Conservation (phyloP, 768 basidiomycete genomes). For the Crucibulum laeve region DNA sequence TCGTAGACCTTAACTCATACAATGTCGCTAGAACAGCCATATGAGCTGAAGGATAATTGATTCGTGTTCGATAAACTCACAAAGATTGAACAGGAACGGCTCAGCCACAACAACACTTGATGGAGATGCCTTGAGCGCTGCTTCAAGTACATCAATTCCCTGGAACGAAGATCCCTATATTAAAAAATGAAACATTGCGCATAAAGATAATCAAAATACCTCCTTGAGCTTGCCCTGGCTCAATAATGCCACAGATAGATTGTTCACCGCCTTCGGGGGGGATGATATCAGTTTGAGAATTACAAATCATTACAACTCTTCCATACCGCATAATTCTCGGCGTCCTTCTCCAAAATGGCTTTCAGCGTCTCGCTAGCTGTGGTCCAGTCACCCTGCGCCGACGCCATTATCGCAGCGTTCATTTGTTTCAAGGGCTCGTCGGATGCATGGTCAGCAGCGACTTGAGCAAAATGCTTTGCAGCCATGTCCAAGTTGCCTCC, state of each 20-base stretch:
- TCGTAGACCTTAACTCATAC: slow-evolving; percentile 75
- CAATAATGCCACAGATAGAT: slow-evolving; percentile 67
- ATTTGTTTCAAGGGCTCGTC: slow-evolving; percentile 45
- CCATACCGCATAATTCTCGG: slow-evolving; percentile 57
- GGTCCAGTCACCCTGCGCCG: slow-evolving; percentile 69
- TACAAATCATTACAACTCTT: neutral
- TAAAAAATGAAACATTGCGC: neutral
- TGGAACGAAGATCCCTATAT: slow-evolving; percentile 18
- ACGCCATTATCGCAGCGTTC: slow-evolving; percentile 64
- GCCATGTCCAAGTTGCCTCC: slow-evolving; percentile 62
- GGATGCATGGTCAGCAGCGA: slow-evolving; percentile 39
- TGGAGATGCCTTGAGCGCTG: slow-evolving; percentile 57
- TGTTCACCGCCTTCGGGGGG: slow-evolving; percentile 60
- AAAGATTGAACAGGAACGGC: slow-evolving; percentile 82
- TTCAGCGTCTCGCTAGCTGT: slow-evolving; percentile 42
- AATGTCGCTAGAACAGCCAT: slow-evolving; percentile 54
- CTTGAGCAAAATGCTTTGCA: slow-evolving; percentile 49
- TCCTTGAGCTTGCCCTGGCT: slow-evolving; percentile 71
- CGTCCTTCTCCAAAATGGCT: slow-evolving; percentile 43
- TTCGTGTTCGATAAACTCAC: slow-evolving; percentile 35
- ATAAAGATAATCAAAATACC: slow-evolving; percentile 30
- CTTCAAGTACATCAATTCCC: slow-evolving; percentile 71
- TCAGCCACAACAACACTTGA: slow-evolving; percentile 72
- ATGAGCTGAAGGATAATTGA: neutral
- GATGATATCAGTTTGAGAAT: neutral